Evolutionary conservation across 257 asterid genomes (phyloP).

Genomic region (Apocynum venetum): DNA sequence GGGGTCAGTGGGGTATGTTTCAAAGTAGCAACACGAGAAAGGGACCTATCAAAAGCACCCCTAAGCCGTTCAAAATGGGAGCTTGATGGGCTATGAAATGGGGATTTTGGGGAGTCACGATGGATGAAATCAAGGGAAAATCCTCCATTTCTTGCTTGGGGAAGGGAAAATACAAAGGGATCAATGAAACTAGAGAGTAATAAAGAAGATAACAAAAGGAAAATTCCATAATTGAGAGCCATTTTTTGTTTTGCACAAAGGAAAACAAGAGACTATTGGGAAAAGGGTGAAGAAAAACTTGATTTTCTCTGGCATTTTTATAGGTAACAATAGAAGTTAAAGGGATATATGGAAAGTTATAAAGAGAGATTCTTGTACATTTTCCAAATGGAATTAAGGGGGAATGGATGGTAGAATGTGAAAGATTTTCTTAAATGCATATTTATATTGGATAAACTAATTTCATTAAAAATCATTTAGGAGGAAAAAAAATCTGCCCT

Average conservation of each 20-base stretch:
- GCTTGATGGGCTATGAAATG: conserved; percentile 26
- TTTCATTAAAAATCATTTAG: not conserved
- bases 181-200: conserved; percentile 3
- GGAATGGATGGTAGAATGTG: not conserved
- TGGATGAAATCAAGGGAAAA: conserved; percentile 45
- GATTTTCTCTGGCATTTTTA: not conserved
- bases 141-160: conserved; percentile 28
- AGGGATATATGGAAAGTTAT: not conserved
- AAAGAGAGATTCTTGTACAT: not conserved
- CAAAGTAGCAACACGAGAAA: conserved; percentile 32
- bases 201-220: not conserved
- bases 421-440: not conserved
- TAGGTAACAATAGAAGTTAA: not conserved
- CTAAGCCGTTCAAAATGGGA: conserved; percentile 28
- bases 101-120: conserved; percentile 40
- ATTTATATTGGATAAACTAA: not conserved
- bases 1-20: not conserved
- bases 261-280: no score
- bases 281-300: not conserved
- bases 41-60: conserved; percentile 28
- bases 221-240: conserved; percentile 3
- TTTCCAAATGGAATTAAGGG: not conserved
- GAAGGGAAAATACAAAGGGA: not conserved
- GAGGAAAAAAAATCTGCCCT: not conserved
- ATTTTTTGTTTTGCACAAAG: not conserved